These are phyloP conservation scores for Fraxinus floribunda DNA, from an alignment of 305 asterid genomes.

Conservation along the genomic window DNA sequence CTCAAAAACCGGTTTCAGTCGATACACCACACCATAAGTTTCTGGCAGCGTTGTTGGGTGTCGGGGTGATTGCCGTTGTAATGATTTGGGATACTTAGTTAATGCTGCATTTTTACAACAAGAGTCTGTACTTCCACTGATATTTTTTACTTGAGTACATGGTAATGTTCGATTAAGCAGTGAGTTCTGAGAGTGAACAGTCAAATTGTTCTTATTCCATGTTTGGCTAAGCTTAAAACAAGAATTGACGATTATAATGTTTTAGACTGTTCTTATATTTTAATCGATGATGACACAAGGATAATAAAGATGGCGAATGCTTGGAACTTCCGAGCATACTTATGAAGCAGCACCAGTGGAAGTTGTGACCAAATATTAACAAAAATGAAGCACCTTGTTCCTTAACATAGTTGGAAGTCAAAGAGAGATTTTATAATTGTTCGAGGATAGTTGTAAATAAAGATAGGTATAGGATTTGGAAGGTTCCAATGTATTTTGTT, in stretches of 20 bases:
- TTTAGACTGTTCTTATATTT: not conserved
- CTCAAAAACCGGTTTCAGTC: constrained; percentile 37
- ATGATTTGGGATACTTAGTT: constrained; percentile 86
- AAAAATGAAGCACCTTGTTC: constrained; percentile 1
- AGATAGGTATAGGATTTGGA: constrained; percentile 4
- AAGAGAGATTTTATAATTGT: constrained; percentile 20
- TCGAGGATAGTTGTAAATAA: constrained; percentile 34
- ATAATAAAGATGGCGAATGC: not conserved
- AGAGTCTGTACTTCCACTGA: not conserved
- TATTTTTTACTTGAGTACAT: constrained; percentile 10
- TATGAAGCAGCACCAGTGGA: constrained; percentile 43
- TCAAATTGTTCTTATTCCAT: not conserved
- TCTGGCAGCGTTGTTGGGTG: constrained; percentile 67
- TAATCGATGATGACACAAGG: not conserved
- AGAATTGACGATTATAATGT: not conserved
- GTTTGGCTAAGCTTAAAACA: not conserved
- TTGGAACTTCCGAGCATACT: constrained; percentile 41
- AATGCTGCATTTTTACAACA: not conserved
- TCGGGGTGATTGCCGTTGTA: constrained; percentile 81
- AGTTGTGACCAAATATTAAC: constrained; percentile 31
- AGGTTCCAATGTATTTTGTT: constrained; percentile 12
- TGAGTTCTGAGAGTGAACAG: not conserved
- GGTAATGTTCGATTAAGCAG: constrained; percentile 17
- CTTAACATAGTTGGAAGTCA: not conserved
- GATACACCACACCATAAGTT: constrained; percentile 57